Evolutionary conservation across 225 moss, liverwort and hornwort species (phyloP).

Genomic region (Ulota crispa): DNA sequence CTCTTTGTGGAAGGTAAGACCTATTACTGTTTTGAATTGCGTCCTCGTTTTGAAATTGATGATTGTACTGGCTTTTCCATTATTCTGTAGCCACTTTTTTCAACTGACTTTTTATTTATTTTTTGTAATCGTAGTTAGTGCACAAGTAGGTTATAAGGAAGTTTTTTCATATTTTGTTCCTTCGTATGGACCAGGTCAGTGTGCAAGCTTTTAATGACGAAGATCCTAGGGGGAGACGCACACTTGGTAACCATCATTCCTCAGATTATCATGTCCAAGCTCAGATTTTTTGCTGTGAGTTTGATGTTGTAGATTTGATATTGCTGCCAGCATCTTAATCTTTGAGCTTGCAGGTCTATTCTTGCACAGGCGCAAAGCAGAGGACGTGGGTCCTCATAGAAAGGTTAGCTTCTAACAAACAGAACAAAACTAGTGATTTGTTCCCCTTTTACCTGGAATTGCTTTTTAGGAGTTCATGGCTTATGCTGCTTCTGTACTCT

Average conservation of each 20-base stretch:
- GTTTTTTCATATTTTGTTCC: background rate
- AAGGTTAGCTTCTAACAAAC: slow-evolving; percentile 26
- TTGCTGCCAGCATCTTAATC: background rate
- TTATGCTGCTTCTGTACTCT: slow-evolving; percentile 1
- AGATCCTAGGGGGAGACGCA: slow-evolving; percentile 43
- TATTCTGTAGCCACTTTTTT: background rate
- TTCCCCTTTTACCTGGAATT: background rate
- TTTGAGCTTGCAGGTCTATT: slow-evolving; percentile 36
- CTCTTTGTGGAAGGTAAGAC: slow-evolving; percentile 40
- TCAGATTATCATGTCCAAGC: slow-evolving; percentile 2
- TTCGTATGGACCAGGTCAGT: slow-evolving; percentile 34
- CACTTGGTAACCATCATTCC: slow-evolving; percentile 30
- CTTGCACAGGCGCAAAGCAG: slow-evolving; percentile 50
- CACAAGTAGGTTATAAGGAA: background rate
- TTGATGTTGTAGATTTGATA: background rate
- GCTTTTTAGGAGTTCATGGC: background rate
- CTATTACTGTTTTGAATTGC: background rate
- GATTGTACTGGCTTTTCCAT: background rate
- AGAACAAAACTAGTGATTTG: background rate
- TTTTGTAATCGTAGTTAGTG: background rate
- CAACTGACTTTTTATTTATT: no score
- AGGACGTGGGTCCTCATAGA: slow-evolving; percentile 45
- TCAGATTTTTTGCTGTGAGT: background rate
- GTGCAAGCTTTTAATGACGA: slow-evolving; percentile 51
- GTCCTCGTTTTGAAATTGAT: background rate